Conservation (phyloP, 1,139 yeast species). For the Sugiyamaella novakii region DNA sequence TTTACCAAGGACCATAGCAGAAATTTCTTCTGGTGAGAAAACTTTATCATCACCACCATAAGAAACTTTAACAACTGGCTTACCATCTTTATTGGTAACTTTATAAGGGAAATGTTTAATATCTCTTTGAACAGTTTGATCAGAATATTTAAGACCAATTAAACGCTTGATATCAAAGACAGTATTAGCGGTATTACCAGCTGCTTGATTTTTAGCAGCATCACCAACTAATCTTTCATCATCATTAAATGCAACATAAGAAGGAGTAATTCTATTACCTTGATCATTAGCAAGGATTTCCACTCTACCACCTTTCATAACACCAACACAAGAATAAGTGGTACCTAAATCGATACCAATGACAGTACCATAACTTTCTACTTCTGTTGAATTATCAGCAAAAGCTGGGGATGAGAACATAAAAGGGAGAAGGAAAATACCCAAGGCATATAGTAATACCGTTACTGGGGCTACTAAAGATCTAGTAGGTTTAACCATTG, state of each 20-base stretch:
- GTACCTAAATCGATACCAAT: slow-evolving; percentile 89
- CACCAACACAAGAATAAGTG: slow-evolving; percentile 93
- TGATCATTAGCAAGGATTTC: slow-evolving; percentile 93
- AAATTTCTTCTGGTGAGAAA: slow-evolving; percentile 87
- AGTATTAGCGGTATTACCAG: slow-evolving; percentile 77
- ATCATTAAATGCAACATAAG: slow-evolving; percentile 82
- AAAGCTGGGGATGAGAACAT: slow-evolving; percentile 50
- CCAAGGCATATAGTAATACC: slow-evolving; percentile 58
- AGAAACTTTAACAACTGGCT: slow-evolving; percentile 77
- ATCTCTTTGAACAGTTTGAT: slow-evolving; percentile 78
- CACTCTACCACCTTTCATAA: slow-evolving; percentile 87
- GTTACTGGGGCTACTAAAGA: slow-evolving; percentile 50
- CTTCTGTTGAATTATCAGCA: slow-evolving; percentile 48
- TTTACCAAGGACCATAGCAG: slow-evolving; percentile 88
- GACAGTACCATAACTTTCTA: slow-evolving; percentile 62
- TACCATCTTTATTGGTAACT: slow-evolving; percentile 68
- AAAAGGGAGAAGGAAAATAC: slow-evolving; percentile 63
- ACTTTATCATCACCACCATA: slow-evolving; percentile 67
- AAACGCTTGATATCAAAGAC: slow-evolving; percentile 84
- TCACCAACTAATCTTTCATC: slow-evolving; percentile 92
- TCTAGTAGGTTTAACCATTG: slow-evolving; percentile 7
- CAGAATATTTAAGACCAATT: slow-evolving; percentile 77
- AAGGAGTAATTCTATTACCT: slow-evolving; percentile 94
- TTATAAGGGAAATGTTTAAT: slow-evolving; percentile 78
- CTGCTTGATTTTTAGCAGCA: slow-evolving; percentile 92